Evolutionary conservation across 2,329 filamentous ascomycete genomes (phyloP), one percentile per base, ranked within the genome.

Genomic region (Fusarium devonianum): DNA sequence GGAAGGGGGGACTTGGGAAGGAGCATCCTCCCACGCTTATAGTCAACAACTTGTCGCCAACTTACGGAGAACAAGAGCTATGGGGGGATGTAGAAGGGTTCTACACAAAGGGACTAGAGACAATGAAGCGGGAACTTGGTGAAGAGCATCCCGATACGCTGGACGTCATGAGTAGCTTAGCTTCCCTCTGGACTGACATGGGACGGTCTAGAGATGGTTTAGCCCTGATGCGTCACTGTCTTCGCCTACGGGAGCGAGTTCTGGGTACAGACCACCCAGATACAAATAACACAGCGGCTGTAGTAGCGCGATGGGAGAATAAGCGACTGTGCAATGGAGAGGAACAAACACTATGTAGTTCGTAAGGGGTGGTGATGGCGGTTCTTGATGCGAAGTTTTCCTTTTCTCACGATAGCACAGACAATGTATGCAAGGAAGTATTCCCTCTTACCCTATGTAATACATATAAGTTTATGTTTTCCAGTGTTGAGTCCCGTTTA

Each of bases 121-220:
- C 7, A n/a, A 23, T 10, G 3, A 35, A 22, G n/a, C n/a, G 7
- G 25, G 16, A 29, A 5, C 36, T 39, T 7, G 17, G 38, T 9
- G 26, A 32, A 28, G 38, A 32, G 26, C 18, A 49, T 49, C 45
- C 30, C 12, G 4, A 21, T 21, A 49, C 37, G 23, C 45, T 49
- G 25, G 32, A 19, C 6, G 37, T 22, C n/a, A 42, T 49, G 18
- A 7, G 7, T 14, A 42, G 42, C 12, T 11, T 49, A 5, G 46
- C 46, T 4, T 1, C 32, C 6, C 45, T 23, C 18, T 40, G 23
- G 40, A 32, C 35, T 30, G 13, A 19, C 14, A 11, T 35, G 17
- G 35, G 13, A 12, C 35, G 23, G 3, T 14, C 34, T 16, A 13
- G 29, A 46, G 40, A 50, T 35, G 23, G 40, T 35, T 28, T 46